Evolutionary conservation across 495 filamentous ascomycete species (phyloP).

Genomic region (Xylaria castorea): DNA sequence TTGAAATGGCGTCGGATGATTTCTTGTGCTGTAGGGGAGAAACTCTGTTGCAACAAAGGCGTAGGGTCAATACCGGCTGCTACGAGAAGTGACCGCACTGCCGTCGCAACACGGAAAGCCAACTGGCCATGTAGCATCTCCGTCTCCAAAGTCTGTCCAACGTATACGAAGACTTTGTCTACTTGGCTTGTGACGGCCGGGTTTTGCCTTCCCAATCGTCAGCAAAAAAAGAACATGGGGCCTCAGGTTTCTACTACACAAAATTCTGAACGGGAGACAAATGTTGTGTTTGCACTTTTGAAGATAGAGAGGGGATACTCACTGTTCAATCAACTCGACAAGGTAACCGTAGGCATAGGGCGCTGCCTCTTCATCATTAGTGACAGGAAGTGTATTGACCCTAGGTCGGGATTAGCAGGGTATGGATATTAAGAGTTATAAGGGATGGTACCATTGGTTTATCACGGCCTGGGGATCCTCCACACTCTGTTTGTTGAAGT

Average conservation of each 20-base stretch:
- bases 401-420: slow-evolving; percentile 23
- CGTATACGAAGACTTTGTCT: slow-evolving; percentile 78
- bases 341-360: slow-evolving; percentile 96
- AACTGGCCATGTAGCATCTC: slow-evolving; percentile 88
- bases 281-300: not conserved
- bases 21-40: slow-evolving; percentile 77
- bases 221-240: not conserved
- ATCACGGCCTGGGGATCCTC: slow-evolving; percentile 74
- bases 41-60: slow-evolving; percentile 66
- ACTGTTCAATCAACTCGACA: slow-evolving; percentile 91
- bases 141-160: slow-evolving; percentile 86
- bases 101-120: slow-evolving; percentile 70
- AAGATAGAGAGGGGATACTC: slow-evolving; percentile 52
- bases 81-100: slow-evolving; percentile 75
- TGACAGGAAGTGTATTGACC: slow-evolving; percentile 85
- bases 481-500: slow-evolving; percentile 81
- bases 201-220: slow-evolving; percentile 70
- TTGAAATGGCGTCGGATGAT: slow-evolving; percentile 75
- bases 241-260: not conserved
- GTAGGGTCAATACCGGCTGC: slow-evolving; percentile 72
- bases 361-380: slow-evolving; percentile 96
- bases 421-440: not conserved
- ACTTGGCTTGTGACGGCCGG: slow-evolving; percentile 78
- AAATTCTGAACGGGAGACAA: not conserved
- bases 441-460: slow-evolving; percentile 65